Conservation (phyloP, 495 filamentous ascomycete species). For the Parmelia sp. region DNA sequence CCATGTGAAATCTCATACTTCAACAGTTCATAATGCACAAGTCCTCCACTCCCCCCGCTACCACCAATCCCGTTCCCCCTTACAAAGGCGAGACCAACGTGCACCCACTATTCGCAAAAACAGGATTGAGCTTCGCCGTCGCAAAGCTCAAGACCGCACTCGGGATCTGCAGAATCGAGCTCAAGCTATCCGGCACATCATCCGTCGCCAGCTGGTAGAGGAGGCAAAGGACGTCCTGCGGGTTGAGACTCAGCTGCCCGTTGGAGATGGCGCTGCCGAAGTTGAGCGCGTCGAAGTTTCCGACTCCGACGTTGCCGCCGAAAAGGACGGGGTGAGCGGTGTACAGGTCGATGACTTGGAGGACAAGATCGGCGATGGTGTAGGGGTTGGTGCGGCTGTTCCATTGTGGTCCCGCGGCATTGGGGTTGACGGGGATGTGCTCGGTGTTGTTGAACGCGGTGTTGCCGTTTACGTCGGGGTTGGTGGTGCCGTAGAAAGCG, state of each 20-base stretch:
- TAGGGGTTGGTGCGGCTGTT: constrained; percentile 34
- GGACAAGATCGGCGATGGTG: constrained; percentile 27
- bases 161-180: constrained; percentile 29
- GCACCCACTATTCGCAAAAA: constrained; percentile 31
- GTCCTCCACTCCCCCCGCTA: too few relatives aligned
- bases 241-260: constrained; percentile 24
- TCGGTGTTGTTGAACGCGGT: constrained; percentile 31
- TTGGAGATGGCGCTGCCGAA: constrained; percentile 29
- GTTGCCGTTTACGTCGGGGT: constrained; percentile 28
- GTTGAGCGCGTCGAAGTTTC: constrained; percentile 30
- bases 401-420: constrained; percentile 26
- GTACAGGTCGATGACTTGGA: constrained; percentile 33
- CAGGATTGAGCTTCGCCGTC: constrained; percentile 21
- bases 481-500: constrained; percentile 33
- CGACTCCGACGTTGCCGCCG: constrained; percentile 32
- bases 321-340: constrained; percentile 35
- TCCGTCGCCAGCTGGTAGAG: constrained; percentile 35
- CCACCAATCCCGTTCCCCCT: too few relatives aligned
- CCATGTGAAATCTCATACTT: too few relatives aligned
- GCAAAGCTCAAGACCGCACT: constrained; percentile 27
- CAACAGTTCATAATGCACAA: too few relatives aligned
- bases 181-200: constrained; percentile 28
- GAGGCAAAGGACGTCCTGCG: constrained; percentile 26
- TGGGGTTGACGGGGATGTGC: constrained; percentile 27
- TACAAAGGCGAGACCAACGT: constrained; percentile 16